Evolutionary conservation across 371 early-diverging fungal species (phyloP).

Genomic region (Mucor saturninus): DNA sequence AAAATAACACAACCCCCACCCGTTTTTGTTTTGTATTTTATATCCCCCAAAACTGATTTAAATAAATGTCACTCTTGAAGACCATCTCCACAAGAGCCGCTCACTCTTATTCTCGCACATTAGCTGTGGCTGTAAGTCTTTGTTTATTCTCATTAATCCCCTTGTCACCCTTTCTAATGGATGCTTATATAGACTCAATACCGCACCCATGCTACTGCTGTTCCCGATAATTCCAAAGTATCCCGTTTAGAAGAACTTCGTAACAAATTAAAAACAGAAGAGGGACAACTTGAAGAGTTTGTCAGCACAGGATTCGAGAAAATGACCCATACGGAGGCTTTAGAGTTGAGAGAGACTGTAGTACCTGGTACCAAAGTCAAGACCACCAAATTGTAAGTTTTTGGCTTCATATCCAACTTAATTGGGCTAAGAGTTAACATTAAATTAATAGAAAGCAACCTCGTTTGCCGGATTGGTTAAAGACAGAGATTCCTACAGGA

Average conservation of each 20-base stretch:
- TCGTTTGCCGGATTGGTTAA: slow-evolving; percentile 93
- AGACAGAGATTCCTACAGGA: slow-evolving; percentile 91
- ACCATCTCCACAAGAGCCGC: slow-evolving; percentile 13
- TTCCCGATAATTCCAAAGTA: slow-evolving; percentile 12
- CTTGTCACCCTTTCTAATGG: not conserved
- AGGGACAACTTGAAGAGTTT: slow-evolving; percentile 68
- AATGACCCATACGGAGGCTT: slow-evolving; percentile 66
- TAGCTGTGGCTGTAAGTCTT: slow-evolving; percentile 15
- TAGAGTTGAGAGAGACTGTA: slow-evolving; percentile 66
- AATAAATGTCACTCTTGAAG: slow-evolving; percentile 20
- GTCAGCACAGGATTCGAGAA: slow-evolving; percentile 55
- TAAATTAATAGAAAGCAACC: slow-evolving; percentile 52
- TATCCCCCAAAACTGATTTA: no score
- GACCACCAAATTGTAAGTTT: slow-evolving; percentile 50
- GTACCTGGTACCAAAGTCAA: slow-evolving; percentile 50
- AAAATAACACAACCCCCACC: slow-evolving; percentile 5
- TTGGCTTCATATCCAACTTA: not conserved
- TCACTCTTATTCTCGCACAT: slow-evolving; percentile 10
- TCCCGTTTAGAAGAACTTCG: slow-evolving; percentile 29
- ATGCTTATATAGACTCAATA: slow-evolving; percentile 14
- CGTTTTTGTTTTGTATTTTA: not conserved
- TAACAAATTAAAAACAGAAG: slow-evolving; percentile 21
- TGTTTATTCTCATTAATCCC: not conserved
- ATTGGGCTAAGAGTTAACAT: not conserved
- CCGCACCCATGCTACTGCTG: slow-evolving; percentile 28